These are phyloP conservation scores for Penicillium sp. DNA, from an alignment of 2,329 filamentous ascomycete genomes.

Conservation along the genomic window DNA sequence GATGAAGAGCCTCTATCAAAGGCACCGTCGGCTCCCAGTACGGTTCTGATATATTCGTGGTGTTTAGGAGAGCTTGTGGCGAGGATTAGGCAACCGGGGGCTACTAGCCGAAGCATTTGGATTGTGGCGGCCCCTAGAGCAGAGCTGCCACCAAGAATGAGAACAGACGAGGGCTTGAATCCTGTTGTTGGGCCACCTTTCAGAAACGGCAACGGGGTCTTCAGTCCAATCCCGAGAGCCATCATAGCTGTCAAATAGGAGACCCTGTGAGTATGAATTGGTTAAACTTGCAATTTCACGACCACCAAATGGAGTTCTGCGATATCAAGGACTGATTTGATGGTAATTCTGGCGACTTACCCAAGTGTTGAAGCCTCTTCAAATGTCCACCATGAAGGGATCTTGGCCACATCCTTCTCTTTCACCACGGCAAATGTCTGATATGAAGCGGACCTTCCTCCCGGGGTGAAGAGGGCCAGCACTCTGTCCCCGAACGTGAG, in stretches of 20 bases:
- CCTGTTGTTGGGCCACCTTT: slow-evolving; percentile 25
- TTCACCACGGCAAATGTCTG: slow-evolving; percentile 2
- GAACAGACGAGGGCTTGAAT: slow-evolving; percentile 24
- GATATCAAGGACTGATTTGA: not conserved
- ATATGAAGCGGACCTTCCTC: slow-evolving; percentile 4
- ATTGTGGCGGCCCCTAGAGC: slow-evolving; percentile 33
- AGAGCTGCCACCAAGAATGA: slow-evolving; percentile 40
- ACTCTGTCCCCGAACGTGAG: slow-evolving; percentile 1
- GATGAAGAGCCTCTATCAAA: slow-evolving; percentile 3
- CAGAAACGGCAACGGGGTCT: slow-evolving; percentile 6
- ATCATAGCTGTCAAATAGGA: slow-evolving; percentile 8
- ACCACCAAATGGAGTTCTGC: not conserved
- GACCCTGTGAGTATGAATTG: not conserved
- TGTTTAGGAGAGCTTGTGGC: slow-evolving; percentile 30
- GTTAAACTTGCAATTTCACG: not conserved
- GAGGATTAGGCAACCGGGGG: slow-evolving; percentile 29
- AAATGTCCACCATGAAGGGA: slow-evolving; percentile 3
- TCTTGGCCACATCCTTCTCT: slow-evolving; percentile 2
- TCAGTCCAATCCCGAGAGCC: slow-evolving; percentile 7
- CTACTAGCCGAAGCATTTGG: slow-evolving; percentile 36
- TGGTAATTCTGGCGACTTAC: not conserved
- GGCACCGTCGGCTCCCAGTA: not conserved
- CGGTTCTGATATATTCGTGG: not conserved
- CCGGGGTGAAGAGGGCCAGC: slow-evolving; percentile 1
- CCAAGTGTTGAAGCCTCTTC: slow-evolving; percentile 7